Base-by-base conservation (phyloP, 257 asterid species). In the Ilex asprella region DNA sequence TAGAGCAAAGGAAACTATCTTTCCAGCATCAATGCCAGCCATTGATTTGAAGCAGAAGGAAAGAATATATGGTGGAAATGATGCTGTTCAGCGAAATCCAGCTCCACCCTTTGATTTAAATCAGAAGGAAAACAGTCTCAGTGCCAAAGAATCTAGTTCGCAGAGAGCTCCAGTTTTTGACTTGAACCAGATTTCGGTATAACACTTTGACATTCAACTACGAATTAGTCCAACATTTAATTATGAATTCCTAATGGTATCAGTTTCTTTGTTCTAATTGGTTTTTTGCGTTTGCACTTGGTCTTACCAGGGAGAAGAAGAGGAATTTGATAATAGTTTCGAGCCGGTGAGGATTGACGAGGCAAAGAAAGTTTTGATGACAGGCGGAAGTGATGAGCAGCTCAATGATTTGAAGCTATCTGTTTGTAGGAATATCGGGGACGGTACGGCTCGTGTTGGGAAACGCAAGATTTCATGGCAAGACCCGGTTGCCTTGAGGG, bases 381-480 rank as follows among this genome's bases (percentile, higher is more conserved):
- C 69, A 79, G 80, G 81, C 56, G 62, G 80, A 58, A 81, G 64
- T 12, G 95, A 83, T 15, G 96, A 87, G 39, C 92, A 83, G 76
- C 78, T 76, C 47, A 80, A 60, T 29, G 97, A 90, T 67, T 64
- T 85, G 56, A 87, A 82, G 77, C 52, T 87, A 62, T 68, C 91
- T 2, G 52, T 84, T 3, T 88, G 98, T 79, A 76, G 98, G 58
- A 88, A 82, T 61, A 62, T 82, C 3, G 94, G 95, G 43, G 95
- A 84, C 63, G 82, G 96, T 12, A 54, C 96, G 1, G 70, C 95
- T 15, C 80, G 85, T 29, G 82, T 74, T 11, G 85, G 87, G 63
- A 90, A 90, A 76, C 78, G 95, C 49, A 90, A 90, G 56, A 83
- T 90, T 46, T 83, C 97, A 10, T 85, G 97, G 97, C 97, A 83